phyloP scores from a whole-genome alignment of 2,329 filamentous ascomycete genomes.

The Pestalotiopsis fici region DNA sequence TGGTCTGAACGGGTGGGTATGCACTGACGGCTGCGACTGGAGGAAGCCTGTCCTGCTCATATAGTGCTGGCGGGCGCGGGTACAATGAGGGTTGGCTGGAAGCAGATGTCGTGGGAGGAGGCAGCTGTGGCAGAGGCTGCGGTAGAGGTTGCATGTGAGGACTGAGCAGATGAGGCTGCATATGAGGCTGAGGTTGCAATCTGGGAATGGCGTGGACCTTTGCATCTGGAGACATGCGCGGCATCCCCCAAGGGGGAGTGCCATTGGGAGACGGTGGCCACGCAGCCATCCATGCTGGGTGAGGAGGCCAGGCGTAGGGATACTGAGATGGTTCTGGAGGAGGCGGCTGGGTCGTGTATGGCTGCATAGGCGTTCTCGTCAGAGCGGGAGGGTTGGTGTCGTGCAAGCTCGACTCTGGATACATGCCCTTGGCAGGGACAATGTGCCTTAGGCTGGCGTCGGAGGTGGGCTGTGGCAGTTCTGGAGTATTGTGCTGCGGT shows the following conservation, averaged over 20 bases:
- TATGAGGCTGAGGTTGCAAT: slow-evolving; percentile 17
- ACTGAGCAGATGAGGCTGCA: not conserved
- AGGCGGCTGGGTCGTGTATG: slow-evolving; percentile 34
- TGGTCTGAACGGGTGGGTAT: slow-evolving; percentile 24
- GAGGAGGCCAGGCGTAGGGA: slow-evolving; percentile 39
- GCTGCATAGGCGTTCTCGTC: slow-evolving; percentile 71
- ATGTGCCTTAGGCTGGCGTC: slow-evolving; percentile 82
- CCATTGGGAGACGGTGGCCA: slow-evolving; percentile 42
- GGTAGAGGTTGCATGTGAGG: slow-evolving; percentile 15
- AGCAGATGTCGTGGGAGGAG: slow-evolving; percentile 16
- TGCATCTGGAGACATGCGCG: slow-evolving; percentile 27
- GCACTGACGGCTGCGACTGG: slow-evolving; percentile 16
- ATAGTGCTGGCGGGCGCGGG: slow-evolving; percentile 18
- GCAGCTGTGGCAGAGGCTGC: slow-evolving; percentile 18
- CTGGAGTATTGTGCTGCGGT: slow-evolving; percentile 70
- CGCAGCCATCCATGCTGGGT: slow-evolving; percentile 30
- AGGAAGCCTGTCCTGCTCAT: slow-evolving; percentile 25
- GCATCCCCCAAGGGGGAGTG: slow-evolving; percentile 38
- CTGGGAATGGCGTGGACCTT: slow-evolving; percentile 18
- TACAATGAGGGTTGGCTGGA: slow-evolving; percentile 22
- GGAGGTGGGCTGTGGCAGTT: slow-evolving; percentile 77
- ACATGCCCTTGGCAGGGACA: slow-evolving; percentile 88
- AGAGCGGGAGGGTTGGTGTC: slow-evolving; percentile 81
- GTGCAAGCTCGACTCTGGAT: slow-evolving; percentile 92
- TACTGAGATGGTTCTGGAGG: slow-evolving; percentile 32